These are phyloP conservation scores for Colletotrichum costaricense DNA, from an alignment of 2,329 filamentous ascomycete genomes.

Conservation along the genomic window DNA sequence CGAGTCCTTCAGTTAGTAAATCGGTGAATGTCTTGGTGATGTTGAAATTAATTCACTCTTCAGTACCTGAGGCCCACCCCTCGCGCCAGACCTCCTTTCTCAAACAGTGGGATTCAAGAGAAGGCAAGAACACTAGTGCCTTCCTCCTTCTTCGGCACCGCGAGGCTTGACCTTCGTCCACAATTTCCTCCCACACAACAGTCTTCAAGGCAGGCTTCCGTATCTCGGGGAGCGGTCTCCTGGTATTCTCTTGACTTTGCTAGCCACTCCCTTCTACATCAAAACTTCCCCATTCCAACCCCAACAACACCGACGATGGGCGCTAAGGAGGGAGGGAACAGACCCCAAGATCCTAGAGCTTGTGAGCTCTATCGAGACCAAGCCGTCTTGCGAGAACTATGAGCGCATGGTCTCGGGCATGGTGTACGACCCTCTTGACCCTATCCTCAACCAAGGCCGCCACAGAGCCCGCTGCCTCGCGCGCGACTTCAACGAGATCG, in stretches of 20 bases:
- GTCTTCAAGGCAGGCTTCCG: background rate
- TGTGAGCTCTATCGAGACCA: conserved; percentile 1
- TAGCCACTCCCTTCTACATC: background rate
- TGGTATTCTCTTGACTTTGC: background rate
- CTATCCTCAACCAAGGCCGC: conserved; percentile 56
- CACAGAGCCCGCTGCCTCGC: conserved; percentile 61
- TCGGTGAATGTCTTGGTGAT: too few relatives aligned
- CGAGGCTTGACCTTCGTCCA: background rate
- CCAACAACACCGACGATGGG: background rate
- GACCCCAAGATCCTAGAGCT: conserved; percentile 17
- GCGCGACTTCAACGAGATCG: conserved; percentile 61
- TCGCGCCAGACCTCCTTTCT: background rate
- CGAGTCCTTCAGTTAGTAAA: too few relatives aligned
- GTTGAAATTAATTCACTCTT: too few relatives aligned
- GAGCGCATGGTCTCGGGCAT: conserved; percentile 34
- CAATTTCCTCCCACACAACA: background rate
- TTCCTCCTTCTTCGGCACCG: background rate
- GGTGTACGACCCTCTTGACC: conserved; percentile 56
- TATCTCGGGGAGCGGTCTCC: background rate
- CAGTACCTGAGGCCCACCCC: background rate
- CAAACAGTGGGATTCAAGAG: too few relatives aligned
- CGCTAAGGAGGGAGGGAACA: background rate
- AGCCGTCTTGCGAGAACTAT: conserved; percentile 26
- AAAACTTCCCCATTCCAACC: background rate
- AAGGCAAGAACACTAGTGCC: background rate